A percentile compares a stretch with the other conserved stretches of the same genome.
Evolutionary conservation across 1,139 yeast genomes (phyloP).

Genomic region (Yamadazyma atlantica): DNA sequence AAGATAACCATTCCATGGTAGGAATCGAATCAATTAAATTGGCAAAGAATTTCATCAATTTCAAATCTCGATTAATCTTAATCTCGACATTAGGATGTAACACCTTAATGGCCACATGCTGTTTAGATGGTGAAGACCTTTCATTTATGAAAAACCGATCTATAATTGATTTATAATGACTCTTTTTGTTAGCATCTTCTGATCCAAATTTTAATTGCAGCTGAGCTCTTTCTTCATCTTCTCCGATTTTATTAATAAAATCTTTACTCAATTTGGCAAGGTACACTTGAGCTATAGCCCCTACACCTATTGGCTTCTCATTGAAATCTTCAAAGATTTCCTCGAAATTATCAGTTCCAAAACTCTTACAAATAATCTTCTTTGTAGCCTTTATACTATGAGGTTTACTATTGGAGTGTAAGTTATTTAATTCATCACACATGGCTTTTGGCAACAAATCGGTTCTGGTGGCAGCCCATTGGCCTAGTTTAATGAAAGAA

Average conservation of each 20-base stretch:
- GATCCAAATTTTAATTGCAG: slow-evolving; percentile 13
- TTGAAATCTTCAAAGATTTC: slow-evolving; percentile 82
- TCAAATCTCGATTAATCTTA: slow-evolving; percentile 75
- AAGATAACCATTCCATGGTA: slow-evolving; percentile 95
- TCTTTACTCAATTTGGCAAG: slow-evolving; percentile 60
- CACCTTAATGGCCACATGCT: slow-evolving; percentile 85
- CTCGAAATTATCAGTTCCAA: slow-evolving; percentile 57
- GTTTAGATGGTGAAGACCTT: slow-evolving; percentile 41
- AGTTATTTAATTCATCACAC: slow-evolving; percentile 71
- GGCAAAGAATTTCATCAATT: slow-evolving; percentile 83
- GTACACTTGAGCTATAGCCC: slow-evolving; percentile 97
- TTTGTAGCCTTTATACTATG: slow-evolving; percentile 69
- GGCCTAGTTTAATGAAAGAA: slow-evolving; percentile 91
- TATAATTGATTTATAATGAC: slow-evolving; percentile 23
- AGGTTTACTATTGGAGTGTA: slow-evolving; percentile 81
- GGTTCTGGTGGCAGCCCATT: slow-evolving; percentile 99
- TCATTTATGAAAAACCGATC: slow-evolving; percentile 39
- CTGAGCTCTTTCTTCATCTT: slow-evolving; percentile 25
- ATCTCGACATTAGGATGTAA: slow-evolving; percentile 82
- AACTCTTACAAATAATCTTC: slow-evolving; percentile 56
- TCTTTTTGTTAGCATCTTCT: slow-evolving; percentile 3
- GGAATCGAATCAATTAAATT: slow-evolving; percentile 67
- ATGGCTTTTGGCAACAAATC: slow-evolving; percentile 83
- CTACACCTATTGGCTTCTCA: slow-evolving; percentile 83
- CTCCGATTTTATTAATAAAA: slow-evolving; percentile 36